Conservation (phyloP, 2,329 filamentous ascomycete genomes). For the Sclerotiophoma versabilis region DNA sequence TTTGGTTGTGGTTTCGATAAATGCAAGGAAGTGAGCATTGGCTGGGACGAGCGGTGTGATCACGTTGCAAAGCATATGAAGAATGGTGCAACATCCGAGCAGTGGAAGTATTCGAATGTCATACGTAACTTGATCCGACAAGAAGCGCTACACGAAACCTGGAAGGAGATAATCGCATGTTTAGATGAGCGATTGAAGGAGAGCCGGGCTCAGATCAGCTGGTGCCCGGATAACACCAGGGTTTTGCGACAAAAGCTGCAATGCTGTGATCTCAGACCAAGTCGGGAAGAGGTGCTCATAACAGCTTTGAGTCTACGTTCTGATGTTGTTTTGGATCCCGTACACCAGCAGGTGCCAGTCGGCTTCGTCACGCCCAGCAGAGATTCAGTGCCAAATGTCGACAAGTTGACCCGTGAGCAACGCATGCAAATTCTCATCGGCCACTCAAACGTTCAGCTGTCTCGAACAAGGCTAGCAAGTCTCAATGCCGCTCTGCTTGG, state of each 20-base stretch:
- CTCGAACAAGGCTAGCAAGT: slow-evolving; percentile 36
- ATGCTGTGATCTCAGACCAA: slow-evolving; percentile 48
- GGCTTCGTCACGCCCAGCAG: slow-evolving; percentile 46
- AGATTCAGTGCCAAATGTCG: slow-evolving; percentile 45
- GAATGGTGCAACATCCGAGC: slow-evolving; percentile 43
- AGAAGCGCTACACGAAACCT: slow-evolving; percentile 46
- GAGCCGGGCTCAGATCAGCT: slow-evolving; percentile 47
- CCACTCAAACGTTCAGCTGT: slow-evolving; percentile 37
- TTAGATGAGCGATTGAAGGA: slow-evolving; percentile 44
- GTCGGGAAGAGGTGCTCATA: slow-evolving; percentile 46
- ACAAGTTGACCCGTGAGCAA: slow-evolving; percentile 42
- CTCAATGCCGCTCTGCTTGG: slow-evolving; percentile 44
- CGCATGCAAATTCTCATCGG: slow-evolving; percentile 48
- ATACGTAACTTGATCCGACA: slow-evolving; percentile 49
- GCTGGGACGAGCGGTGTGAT: slow-evolving; percentile 49
- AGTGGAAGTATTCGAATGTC: slow-evolving; percentile 50
- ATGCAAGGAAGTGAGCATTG: slow-evolving; percentile 49
- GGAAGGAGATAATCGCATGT: slow-evolving; percentile 46
- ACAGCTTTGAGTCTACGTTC: slow-evolving; percentile 47
- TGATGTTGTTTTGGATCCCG: slow-evolving; percentile 39
- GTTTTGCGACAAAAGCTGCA: slow-evolving; percentile 48
- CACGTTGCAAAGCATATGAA: slow-evolving; percentile 51
- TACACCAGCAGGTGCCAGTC: slow-evolving; percentile 38
- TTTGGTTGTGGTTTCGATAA: slow-evolving; percentile 51
- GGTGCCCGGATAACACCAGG: slow-evolving; percentile 47